Evolutionary conservation across 352 stramenopile genomes (phyloP), one percentile per base, ranked within the genome.

Genomic region (Globisporangium spiculum): DNA sequence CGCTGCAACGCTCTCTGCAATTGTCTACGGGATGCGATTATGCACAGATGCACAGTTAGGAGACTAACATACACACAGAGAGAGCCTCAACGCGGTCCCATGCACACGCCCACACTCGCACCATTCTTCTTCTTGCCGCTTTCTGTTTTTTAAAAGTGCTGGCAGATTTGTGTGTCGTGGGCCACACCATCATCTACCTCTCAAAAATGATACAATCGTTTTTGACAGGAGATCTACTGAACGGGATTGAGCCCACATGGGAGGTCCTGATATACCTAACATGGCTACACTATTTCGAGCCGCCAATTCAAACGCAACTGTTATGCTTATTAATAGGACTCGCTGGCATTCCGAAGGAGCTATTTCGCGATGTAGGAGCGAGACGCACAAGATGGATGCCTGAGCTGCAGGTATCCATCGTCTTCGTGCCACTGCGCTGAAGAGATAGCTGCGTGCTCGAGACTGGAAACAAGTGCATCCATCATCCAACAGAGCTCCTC

Each of bases 271-370:
- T 10, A 38, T 44, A 20, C 16, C 36, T 27, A 5, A 36, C 41
- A 65, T 65, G 60, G 60, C 60, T 65, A 32, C 60, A 44, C 27
- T 52, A 52, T 58, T 56, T 50, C 20, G 18, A 48, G 20, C 30
- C 8, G 57, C 26, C 27, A 27, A 48, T 6, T 10, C 24, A 46
- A 16, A 44, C 36, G 16, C 36, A 44, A 44, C 12, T 44, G 36
- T 20, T 41, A 6, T 22, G 30, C 30, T 32, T 60, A 61, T 48
- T 22, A n/a, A 22, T 50, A 52, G 44, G 44, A 22, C 44, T 22
- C 30, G 20, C 30, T 48, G n/a, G 55, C 30, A 3, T 50, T 50
- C 18, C 5, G 41, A 24, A 27, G n/a, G 4, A 26, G n/a, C 50
- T 56, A 56, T 56, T 56, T 55, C n/a, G 5, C 41, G 44, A 50